Evolutionary conservation across 177 flowering plant genomes (phyloP), one percentile per base, ranked within the genome.

Genomic region (Vitis hybrid): DNA sequence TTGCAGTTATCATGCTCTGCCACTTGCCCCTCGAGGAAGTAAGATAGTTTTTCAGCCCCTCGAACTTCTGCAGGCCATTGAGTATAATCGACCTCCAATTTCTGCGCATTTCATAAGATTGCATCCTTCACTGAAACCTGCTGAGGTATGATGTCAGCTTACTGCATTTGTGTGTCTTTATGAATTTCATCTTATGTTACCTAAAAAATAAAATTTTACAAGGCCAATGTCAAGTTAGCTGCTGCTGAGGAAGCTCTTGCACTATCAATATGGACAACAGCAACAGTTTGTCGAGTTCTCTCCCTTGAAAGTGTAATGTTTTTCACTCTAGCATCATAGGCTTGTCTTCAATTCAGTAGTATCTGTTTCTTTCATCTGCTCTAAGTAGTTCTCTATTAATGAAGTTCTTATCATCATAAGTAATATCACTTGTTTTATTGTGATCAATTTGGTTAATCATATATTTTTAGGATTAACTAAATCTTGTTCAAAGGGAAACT

Each of bases 171-270:
- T 2, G 32, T 2, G 57, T 52, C 48, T 17, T 67, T 15, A 17
- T 7, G 11, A 56, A 51, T 72, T 69, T 30, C 14, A 34, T 54
- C 50, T 50, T 10, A 7, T 59, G 13, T 18, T 75, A 52, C 67
- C 82, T 49, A 78, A 67, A 51, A 19, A 45, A 18, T 75, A 56
- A 60, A 55, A 51, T 74, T 75, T 56, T 23, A 26, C 62, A 67
- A 94, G 97, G 84, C 85, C 60, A 82, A 85, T 67, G 83, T 80
- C 55, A 87, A 84, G 85, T 78, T 93, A 78, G 93, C 93, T 63
- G 85, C 89, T 75, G 94, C 91, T 12, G 99, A 95, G 82, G 97
- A 93, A 86, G 93, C 97, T 76, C 70, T 72, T 81, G 80, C 94
- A 51, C 82, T 95, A 51, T 91, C 99, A 30, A 70, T 88, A 65